Evolutionary conservation across 495 filamentous ascomycete species (phyloP), one percentile per base, ranked within the genome.

Genomic region (Gamarada debralockiae): DNA sequence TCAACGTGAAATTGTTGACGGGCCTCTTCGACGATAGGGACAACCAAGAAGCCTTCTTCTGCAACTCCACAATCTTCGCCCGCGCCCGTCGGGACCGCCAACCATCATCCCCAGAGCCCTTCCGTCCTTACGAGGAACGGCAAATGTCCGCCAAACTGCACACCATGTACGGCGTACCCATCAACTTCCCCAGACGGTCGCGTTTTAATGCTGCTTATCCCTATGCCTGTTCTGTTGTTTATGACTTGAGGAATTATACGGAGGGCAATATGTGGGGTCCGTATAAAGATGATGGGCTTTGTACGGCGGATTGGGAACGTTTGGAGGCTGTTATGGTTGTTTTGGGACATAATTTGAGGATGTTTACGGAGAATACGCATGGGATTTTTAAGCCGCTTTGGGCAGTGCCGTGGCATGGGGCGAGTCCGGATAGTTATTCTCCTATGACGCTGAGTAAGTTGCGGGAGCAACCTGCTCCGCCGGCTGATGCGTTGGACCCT

Each of bases 281-380:
- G 0, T 88, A 84, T 62, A 53, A 68, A 39, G 65, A 71, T 34
- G 80, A 84, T 59, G 74, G 73, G 1, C 65, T 60, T 6, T 65
- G 69, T 24, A 62, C 60, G 9, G 79, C 84, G 2, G 83, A 88
- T 57, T 88, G 84, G 84, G 84, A 88, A 62, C 85, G 81, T 68
- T 63, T 85, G 18, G 84, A 88, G 56, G 79, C 82, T 0, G 72
- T 85, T 25, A 71, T 84, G 74, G 62, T 87, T 0, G 74, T 84
- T 24, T 59, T 86, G 13, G 72, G 72, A 3, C 68, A 70, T 42
- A 86, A 85, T 59, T 67, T 84, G 36, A 57, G 62, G 37, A 52
- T 57, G 14, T 77, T 77, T 49, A 62, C 68, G 17, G 61, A 74
- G 10, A 68, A 73, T n/a, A 61, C 59, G 3, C 67, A 65, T 12